phyloP scores from a whole-genome alignment of 768 basidiomycete genomes.

The Serendipita sp. region DNA sequence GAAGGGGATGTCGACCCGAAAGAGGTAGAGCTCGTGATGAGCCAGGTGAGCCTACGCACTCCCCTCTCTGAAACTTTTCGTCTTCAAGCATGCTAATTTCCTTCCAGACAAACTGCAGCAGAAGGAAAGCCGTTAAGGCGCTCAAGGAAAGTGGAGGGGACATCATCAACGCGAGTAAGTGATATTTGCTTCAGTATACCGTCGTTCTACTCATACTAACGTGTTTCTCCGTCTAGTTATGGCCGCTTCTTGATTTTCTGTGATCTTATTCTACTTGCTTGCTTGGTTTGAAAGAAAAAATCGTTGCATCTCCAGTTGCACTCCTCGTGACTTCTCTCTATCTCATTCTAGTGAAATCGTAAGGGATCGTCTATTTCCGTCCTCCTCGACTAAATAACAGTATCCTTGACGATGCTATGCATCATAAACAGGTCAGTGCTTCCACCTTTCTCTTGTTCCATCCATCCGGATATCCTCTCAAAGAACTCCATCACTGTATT shows the following conservation, averaged over 20 bases:
- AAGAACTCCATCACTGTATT: slow-evolving; percentile 52
- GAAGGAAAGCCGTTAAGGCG: slow-evolving; percentile 80
- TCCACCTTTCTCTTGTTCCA: slow-evolving; percentile 37
- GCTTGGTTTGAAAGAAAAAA: too few relatives aligned
- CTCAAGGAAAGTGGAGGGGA: slow-evolving; percentile 87
- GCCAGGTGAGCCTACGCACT: slow-evolving; percentile 20
- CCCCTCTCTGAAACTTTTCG: background rate
- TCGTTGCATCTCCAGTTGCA: too few relatives aligned
- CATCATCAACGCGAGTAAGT: slow-evolving; percentile 91
- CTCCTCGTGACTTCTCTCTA: background rate
- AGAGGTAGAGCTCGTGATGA: slow-evolving; percentile 90
- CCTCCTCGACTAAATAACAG: background rate
- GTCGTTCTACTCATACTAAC: background rate
- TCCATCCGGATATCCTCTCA: slow-evolving; percentile 55
- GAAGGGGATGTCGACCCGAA: slow-evolving; percentile 83
- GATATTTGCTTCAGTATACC: background rate
- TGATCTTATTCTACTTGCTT: too few relatives aligned
- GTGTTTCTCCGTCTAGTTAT: slow-evolving; percentile 38
- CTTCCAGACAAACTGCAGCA: slow-evolving; percentile 63
- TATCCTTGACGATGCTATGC: slow-evolving; percentile 12
- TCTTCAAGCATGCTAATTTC: background rate
- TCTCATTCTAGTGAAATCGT: background rate
- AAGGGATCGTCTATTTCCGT: too few relatives aligned
- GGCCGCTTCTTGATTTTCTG: slow-evolving; percentile 58
- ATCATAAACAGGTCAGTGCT: slow-evolving; percentile 34